A percentile compares a stretch with the other conserved stretches of the same genome.
phyloP scores from a whole-genome alignment of 768 basidiomycete genomes.

The Panellus pusillus region DNA sequence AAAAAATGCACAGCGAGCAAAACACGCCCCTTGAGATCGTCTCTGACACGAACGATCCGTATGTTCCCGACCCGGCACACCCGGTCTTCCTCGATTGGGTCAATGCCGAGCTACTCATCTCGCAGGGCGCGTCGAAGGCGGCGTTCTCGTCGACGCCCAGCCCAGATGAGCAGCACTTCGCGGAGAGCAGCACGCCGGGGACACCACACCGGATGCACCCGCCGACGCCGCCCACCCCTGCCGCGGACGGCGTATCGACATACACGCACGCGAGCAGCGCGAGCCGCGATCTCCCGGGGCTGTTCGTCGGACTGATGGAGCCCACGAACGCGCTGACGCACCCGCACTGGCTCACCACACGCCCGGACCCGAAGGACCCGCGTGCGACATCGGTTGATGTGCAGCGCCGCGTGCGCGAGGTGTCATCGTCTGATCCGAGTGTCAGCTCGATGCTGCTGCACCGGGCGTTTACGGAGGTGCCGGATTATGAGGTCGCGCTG shows the following conservation, averaged over 20 bases:
- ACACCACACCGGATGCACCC: constrained; percentile 11
- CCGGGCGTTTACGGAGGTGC: constrained; percentile 74
- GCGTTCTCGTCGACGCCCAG: constrained; percentile 23
- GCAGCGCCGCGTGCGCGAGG: constrained; percentile 21
- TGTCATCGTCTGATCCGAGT: constrained; percentile 10
- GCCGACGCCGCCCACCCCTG: constrained; percentile 17
- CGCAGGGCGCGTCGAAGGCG: constrained; percentile 42
- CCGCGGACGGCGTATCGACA: constrained; percentile 39
- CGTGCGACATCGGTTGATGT: constrained; percentile 16
- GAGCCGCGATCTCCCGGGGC: constrained; percentile 48
- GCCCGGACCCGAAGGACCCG: constrained; percentile 32
- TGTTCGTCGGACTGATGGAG: constrained; percentile 63
- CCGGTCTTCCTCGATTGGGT: constrained; percentile 70
- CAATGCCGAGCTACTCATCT: constrained; percentile 80
- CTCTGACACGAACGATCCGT: constrained; percentile 42
- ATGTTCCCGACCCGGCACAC: constrained; percentile 42
- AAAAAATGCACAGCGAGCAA: constrained; percentile 26
- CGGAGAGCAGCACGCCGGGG: constrained; percentile 4
- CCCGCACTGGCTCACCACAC: constrained; percentile 41
- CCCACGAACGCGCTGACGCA: constrained; percentile 52
- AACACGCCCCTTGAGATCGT: constrained; percentile 42
- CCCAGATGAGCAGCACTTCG: constrained; percentile 2
- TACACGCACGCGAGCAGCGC: constrained; percentile 53
- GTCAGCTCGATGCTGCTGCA: constrained; percentile 43
- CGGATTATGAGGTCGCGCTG: constrained; percentile 82